Evolutionary conservation across 176 grass and related monocot genomes (phyloP), one percentile per base, ranked within the genome.

Genomic region (Guadua angustifolia): DNA sequence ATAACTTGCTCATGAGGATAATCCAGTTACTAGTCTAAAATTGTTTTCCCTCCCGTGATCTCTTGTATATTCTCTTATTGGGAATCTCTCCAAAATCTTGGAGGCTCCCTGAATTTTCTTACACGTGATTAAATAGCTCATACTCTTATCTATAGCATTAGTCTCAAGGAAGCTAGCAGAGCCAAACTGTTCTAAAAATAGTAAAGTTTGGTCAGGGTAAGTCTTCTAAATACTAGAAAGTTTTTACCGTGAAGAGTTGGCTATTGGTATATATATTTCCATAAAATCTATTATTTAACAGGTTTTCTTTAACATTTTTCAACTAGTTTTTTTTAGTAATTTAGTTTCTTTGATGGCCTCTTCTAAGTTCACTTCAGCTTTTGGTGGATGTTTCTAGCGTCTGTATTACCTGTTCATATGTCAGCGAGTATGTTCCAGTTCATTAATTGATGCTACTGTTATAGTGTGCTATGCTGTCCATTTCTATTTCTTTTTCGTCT

Each of bases 81-180:
- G 6, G 12, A 5, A 77, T 77, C n/a, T 60, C 74, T 38, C 17
- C 3, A 12, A 35, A 44, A 44, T 44, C 59, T 56, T 8, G 53
- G 24, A 7, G 55, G 9, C 51, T 44, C 52, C n/a, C 17, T 51
- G 50, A 47, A 44, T 11, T 22, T 66, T 16, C 61, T 78, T 76
- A 8, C 82, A 69, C 74, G 45, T 88, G 67, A 73, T 75, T 67
- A 62, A 71, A 71, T 56, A 56, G 64, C 42, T n/a, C 18, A 10
- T 29, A 38, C 51, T 25, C 22, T 26, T 73, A 49, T 69, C 6
- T 73, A 43, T 43, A 33, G 35, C 71, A 56, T 75, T 81, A 33
- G 44, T 29, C 33, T 4, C 10, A 76, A 64, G 35, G 77, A 77
- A 89, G 66, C 32, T 79, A 72, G 49, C 58, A 72, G 58, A 73